Evolutionary conservation across 306 rosid species (phyloP), one percentile per base, ranked within the genome.

Genomic region (Lotus japonicus): DNA sequence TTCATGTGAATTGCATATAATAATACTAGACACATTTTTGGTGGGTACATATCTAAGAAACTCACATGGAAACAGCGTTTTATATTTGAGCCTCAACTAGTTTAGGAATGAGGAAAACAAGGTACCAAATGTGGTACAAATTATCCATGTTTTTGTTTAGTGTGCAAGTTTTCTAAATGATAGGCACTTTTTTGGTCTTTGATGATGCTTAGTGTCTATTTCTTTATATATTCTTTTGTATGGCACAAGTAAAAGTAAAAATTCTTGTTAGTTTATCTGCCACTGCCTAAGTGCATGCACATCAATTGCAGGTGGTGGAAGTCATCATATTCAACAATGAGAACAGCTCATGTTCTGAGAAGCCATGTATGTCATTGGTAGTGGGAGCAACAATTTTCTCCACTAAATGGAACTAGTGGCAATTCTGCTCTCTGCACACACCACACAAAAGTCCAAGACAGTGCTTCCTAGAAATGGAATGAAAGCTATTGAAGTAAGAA

Each of bases 341-440:
- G 38, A 49, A 39, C 58, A 49, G 13, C 21, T 50, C 7, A 13
- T 56, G 43, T 21, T 53, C 51, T 31, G 11, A 59, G 39, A 6
- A 41, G 18, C 48, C 38, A 57, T 41, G 7, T 9, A 15, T 60
- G 75, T 38, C 38, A 14, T 26, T 65, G 60, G 42, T 70, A 50
- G 80, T 80, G 77, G 77, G 80, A 77, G 65, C 78, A 75, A 5
- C 63, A 73, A 73, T 61, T 80, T 73, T 66, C 57, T 76, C 80
- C 82, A 77, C 74, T 69, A 76, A 51, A 55, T 52, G 55, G 19
- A 45, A 44, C 6, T 5, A 60, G 44, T 63, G 65, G 54, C 68
- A 76, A 54, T 48, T 68, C 49, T 76, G 64, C 36, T 48, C 13
- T 59, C 9, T 72, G 58, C 18, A 33, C 52, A 13, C 17, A 61